Conservation (phyloP, 768 basidiomycete species). For the Pleurotus salmoneostramineus region DNA sequence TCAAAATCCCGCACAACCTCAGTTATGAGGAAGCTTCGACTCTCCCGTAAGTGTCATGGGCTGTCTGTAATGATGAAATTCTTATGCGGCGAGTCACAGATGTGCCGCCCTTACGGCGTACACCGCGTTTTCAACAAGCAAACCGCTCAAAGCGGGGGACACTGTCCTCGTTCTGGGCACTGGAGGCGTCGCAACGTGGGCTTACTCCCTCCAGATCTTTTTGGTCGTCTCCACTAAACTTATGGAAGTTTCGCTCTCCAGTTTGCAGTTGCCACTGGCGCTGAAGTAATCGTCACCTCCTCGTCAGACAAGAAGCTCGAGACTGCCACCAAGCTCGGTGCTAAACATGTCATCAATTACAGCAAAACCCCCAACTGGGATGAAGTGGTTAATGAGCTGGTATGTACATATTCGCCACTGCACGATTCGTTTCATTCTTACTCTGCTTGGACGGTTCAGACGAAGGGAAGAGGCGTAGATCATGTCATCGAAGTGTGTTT, state of each 20-base stretch:
- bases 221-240: not conserved
- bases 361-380: constrained; percentile 46
- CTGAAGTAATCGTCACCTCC: constrained; percentile 46
- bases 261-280: constrained; percentile 46
- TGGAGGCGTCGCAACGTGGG: constrained; percentile 37
- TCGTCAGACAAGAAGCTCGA: constrained; percentile 46
- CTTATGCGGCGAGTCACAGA: constrained; percentile 8
- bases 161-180: constrained; percentile 42
- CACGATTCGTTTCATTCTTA: not conserved
- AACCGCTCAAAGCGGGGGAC: constrained; percentile 41
- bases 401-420: not conserved
- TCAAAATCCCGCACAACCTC: constrained; percentile 38
- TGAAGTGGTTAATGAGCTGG: constrained; percentile 33
- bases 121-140: constrained; percentile 35
- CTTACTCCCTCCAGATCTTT: not conserved
- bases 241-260: constrained; percentile 37
- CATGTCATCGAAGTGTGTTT: constrained; percentile 16
- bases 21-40: constrained; percentile 44
- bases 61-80: no score
- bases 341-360: constrained; percentile 48
- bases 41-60: constrained; percentile 25
- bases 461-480: constrained; percentile 17
- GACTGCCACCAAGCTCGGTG: constrained; percentile 35
- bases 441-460: not conserved
- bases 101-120: constrained; percentile 49